Base-by-base conservation (phyloP, 495 filamentous ascomycete species). In the Neurospora tetrasperma region DNA sequence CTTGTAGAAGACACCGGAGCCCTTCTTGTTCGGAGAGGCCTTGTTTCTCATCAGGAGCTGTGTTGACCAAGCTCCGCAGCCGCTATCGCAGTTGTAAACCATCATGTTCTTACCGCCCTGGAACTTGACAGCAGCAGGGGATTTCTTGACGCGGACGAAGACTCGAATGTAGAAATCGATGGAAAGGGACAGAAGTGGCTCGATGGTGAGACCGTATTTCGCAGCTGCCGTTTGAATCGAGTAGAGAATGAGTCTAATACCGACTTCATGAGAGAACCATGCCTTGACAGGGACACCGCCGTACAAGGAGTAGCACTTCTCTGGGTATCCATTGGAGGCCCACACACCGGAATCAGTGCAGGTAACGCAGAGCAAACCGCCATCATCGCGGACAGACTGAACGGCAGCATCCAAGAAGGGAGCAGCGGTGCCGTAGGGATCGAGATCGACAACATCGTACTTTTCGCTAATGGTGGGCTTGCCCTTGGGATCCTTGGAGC, bases 121-220 rank as follows among this genome's bases (percentile, higher is more conserved):
- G 71, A 94, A 93, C 78, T 99, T 99, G 71, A 98, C 94, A 72
- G 93, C 89, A 0, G 88, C 89, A 0, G 94, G 90, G 2, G 91
- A 93, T 68, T 88, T 91, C 72, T 88, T 85, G 41, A 99, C 85
- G 1, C 93, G 90, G 71, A 99, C 90, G 78, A 98, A 99, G 1
- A 97, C 84, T 62, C 96, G 88, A n/a, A 88, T 87, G 79, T 99
- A 99, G 79, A 93, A 99, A 80, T 99, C 96, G 71, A 98, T 96
- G 12, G 92, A 96, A 8, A 99, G 86, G 18, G 93, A 97, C 16
- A 99, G 86, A 1, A 98, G 84, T 0, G 96, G 96, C 79, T 99
- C 96, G 72, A 98, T 93, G 4, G 92, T 87, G 9, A 96, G 81
- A n/a, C 96, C 96, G 74, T 98, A 97, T 73, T 89, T 90, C 8